Evolutionary conservation across 345 rosid species (phyloP).

Genomic region (Syzygium grande): DNA sequence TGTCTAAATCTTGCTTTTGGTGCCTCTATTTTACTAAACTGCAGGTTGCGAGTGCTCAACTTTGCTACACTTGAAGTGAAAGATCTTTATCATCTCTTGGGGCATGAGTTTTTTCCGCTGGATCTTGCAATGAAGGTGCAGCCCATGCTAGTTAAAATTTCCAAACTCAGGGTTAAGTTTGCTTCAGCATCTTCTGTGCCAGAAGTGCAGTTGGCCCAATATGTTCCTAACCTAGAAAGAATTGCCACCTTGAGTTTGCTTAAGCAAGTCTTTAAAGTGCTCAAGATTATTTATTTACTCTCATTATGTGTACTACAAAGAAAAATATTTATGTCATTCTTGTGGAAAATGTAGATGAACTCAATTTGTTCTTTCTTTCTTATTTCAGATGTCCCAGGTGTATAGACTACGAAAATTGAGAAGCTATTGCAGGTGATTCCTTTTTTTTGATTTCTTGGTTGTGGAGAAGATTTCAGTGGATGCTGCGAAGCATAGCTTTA

Average conservation of each 20-base stretch:
- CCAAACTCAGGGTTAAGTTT: slow-evolving; percentile 90
- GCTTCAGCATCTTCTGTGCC: slow-evolving; percentile 86
- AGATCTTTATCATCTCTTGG: slow-evolving; percentile 83
- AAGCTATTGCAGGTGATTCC: slow-evolving; percentile 79
- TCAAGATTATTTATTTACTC: neutral
- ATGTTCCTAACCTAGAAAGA: slow-evolving; percentile 79
- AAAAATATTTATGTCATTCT: neutral
- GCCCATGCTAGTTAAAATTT: slow-evolving; percentile 64
- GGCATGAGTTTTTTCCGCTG: slow-evolving; percentile 78
- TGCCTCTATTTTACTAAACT: neutral
- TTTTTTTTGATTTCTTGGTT: slow-evolving; percentile 64
- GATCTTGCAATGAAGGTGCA: slow-evolving; percentile 79
- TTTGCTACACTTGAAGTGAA: slow-evolving; percentile 95
- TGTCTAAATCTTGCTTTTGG: neutral
- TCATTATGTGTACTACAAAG: neutral
- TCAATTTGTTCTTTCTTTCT: neutral
- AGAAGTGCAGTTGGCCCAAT: slow-evolving; percentile 76
- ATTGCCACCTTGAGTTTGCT: slow-evolving; percentile 84
- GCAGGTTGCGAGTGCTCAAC: slow-evolving; percentile 76
- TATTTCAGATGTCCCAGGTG: slow-evolving; percentile 77
- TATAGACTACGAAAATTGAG: slow-evolving; percentile 78
- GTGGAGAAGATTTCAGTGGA: slow-evolving; percentile 94
- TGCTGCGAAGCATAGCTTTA: slow-evolving; percentile 74
- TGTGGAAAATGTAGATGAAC: neutral
- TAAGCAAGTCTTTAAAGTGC: slow-evolving; percentile 54